phyloP scores from a whole-genome alignment of 1,284 basidiomycete species.

The Ceratobasidium sp. region DNA sequence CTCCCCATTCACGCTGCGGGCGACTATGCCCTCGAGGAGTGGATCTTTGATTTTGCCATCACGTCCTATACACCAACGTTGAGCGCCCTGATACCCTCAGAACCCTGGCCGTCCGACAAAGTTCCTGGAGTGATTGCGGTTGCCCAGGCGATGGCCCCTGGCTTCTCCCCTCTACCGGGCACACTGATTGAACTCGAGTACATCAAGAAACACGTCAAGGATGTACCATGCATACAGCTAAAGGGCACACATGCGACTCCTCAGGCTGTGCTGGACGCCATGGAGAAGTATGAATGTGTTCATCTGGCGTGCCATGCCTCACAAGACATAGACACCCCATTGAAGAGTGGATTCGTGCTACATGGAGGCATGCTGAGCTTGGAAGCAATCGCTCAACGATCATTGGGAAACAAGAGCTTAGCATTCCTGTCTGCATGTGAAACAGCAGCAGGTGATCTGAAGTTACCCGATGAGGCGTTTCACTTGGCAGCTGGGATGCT shows the following conservation, averaged over 20 bases:
- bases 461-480: slow-evolving; percentile 16
- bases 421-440: slow-evolving; percentile 38
- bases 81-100: neutral
- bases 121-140: neutral
- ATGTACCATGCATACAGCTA: neutral
- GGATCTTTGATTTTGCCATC: neutral
- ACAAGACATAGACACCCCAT: slow-evolving; percentile 3
- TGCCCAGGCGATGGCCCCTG: neutral
- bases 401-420: neutral
- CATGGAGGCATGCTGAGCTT: slow-evolving; percentile 4
- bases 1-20: slow-evolving; percentile 17
- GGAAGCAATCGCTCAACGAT: neutral
- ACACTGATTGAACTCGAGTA: neutral
- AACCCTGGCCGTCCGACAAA: neutral
- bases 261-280: slow-evolving; percentile 6
- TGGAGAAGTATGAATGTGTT: slow-evolving; percentile 5
- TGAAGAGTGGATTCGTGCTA: slow-evolving; percentile 19
- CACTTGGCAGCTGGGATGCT: slow-evolving; percentile 26
- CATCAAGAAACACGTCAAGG: neutral
- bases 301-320: slow-evolving; percentile 30
- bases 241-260: neutral
- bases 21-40: neutral
- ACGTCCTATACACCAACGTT: neutral
- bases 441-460: slow-evolving; percentile 7
- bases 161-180: neutral